These are phyloP conservation scores for Sarcodon sp. DNA, from an alignment of 768 basidiomycete species.

Conservation along the genomic window DNA sequence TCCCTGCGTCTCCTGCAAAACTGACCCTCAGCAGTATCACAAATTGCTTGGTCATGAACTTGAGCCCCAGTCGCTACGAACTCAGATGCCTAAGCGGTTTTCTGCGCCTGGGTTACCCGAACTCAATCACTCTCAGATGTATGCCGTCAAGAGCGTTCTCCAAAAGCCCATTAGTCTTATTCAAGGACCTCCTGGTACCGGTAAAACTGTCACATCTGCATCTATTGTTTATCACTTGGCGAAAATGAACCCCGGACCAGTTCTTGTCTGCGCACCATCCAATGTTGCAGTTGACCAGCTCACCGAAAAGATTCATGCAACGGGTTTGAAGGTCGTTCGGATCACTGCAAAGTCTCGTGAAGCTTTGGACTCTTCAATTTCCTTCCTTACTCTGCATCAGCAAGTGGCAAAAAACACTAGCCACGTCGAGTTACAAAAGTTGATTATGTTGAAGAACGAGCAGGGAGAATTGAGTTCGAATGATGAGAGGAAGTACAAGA, in stretches of 20 bases:
- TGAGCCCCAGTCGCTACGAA: slow-evolving; percentile 82
- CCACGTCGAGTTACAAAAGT: slow-evolving; percentile 93
- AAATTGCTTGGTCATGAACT: slow-evolving; percentile 97
- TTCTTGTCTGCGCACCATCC: slow-evolving; percentile 96
- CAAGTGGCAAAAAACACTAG: slow-evolving; percentile 96
- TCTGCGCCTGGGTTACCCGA: slow-evolving; percentile 96
- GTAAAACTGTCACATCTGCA: slow-evolving; percentile 98
- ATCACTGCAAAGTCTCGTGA: slow-evolving; percentile 97
- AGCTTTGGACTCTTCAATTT: slow-evolving; percentile 90
- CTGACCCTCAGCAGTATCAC: slow-evolving; percentile 59
- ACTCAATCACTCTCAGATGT: slow-evolving; percentile 99
- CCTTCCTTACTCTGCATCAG: slow-evolving; percentile 90
- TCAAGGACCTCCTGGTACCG: slow-evolving; percentile 97
- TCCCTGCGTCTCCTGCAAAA: slow-evolving; percentile 5
- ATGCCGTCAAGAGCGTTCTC: slow-evolving; percentile 96
- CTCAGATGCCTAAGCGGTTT: slow-evolving; percentile 94
- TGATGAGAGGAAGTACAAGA: slow-evolving; percentile 97
- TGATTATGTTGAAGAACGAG: slow-evolving; percentile 95
- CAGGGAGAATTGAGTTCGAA: slow-evolving; percentile 94
- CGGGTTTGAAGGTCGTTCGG: slow-evolving; percentile 97
- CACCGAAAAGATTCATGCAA: slow-evolving; percentile 97
- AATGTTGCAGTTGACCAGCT: slow-evolving; percentile 99
- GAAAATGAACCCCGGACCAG: slow-evolving; percentile 99
- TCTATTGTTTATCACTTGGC: slow-evolving; percentile 98
- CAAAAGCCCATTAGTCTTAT: slow-evolving; percentile 97